These are phyloP conservation scores for Cyberlindnera maritima DNA, from an alignment of 805 yeast species.

Conservation along the genomic window DNA sequence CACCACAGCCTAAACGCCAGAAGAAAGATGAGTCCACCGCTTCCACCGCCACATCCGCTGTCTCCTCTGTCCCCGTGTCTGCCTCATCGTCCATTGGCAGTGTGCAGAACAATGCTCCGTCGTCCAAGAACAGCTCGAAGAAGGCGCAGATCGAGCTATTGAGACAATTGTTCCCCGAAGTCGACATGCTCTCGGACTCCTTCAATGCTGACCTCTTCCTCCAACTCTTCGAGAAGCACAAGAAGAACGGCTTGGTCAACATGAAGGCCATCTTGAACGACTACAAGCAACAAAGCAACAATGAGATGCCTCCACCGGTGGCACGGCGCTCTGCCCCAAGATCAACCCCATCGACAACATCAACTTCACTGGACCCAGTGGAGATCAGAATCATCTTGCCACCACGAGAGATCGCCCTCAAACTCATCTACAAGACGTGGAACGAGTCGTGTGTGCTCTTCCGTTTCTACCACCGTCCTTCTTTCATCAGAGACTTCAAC, in stretches of 20 bases:
- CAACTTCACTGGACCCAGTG: constrained; percentile 29
- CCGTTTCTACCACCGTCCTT: constrained; percentile 84
- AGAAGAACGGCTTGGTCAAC: constrained; percentile 19
- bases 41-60: background rate
- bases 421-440: constrained; percentile 78
- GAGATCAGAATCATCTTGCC: constrained; percentile 66
- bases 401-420: constrained; percentile 68
- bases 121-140: background rate
- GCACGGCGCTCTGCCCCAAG: background rate
- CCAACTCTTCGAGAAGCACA: constrained; percentile 17
- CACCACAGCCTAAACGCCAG: background rate
- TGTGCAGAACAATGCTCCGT: too few relatives aligned
- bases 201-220: constrained; percentile 21
- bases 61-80: background rate
- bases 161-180: constrained; percentile 20
- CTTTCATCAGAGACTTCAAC: constrained; percentile 72
- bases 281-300: constrained; percentile 7
- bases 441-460: constrained; percentile 80
- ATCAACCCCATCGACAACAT: background rate
- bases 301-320: background rate
- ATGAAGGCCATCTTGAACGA: constrained; percentile 18
- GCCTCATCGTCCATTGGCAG: background rate
- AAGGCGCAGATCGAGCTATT: constrained; percentile 9
- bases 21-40: constrained; percentile 1
- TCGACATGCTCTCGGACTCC: constrained; percentile 10